Base-by-base conservation (phyloP, 345 rosid species). In the Mangifera indica region DNA sequence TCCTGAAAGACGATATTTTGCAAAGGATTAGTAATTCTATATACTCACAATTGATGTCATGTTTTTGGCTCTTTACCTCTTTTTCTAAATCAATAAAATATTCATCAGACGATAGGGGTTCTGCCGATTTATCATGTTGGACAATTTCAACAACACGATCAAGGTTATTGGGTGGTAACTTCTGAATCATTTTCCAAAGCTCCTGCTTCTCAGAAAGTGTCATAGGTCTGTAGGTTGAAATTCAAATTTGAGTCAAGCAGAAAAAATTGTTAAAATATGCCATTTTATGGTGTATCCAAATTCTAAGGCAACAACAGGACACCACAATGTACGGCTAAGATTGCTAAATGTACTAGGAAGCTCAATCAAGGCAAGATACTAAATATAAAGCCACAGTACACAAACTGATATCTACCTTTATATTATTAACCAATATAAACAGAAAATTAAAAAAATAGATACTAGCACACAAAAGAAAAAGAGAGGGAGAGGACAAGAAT, bases 121-220 rank as follows among this genome's bases (percentile, higher is more conserved):
- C 73, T n/a, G 26, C 57, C 21, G 67, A 67, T 73, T 69, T 71
- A 34, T 66, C 66, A 18, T 18, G 78, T 25, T 72, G 72, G 17
- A 89, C 78, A 22, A 86, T 82, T 61, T 78, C 89, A 73, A 64
- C 79, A n/a, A 83, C 82, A 11, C 84, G 85, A 40, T 51, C 76
- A 44, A 86, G 87, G 69, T 82, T 85, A 69, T 76, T 72, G 20
- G 75, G 57, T 0, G 91, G 86, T 66, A 89, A 74, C 66, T 84
- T 77, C 81, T 78, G 80, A 72, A 87, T 87, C 69, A 76, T 77
- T 57, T 62, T 83, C 42, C 66, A 67, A 66, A 86, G 89, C 58
- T 77, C 83, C 46, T 54, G 78, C 80, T 85, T 89, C 80, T 89
- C 93, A 3, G 37, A 1, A 20, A n/a, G 46, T 17, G 78, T 78